Evolutionary conservation across 2,329 filamentous ascomycete species (phyloP).

Genomic region (Fusarium mangiferae): DNA sequence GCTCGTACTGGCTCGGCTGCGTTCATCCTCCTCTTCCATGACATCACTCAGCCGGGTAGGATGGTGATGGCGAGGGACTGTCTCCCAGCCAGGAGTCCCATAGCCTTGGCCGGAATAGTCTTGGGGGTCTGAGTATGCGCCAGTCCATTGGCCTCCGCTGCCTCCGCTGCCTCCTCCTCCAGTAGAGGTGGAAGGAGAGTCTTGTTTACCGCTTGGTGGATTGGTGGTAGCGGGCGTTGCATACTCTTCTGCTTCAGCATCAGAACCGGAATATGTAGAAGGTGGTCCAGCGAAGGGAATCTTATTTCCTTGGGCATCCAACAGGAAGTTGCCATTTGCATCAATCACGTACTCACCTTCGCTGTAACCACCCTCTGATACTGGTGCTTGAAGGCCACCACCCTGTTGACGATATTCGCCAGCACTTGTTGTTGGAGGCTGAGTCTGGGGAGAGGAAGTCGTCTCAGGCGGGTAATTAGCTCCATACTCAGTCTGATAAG

Average conservation of each 20-base stretch:
- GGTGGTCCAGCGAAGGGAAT: constrained; percentile 62
- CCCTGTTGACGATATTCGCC: constrained; percentile 44
- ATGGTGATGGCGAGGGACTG: constrained; percentile 83
- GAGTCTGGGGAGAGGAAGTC: constrained; percentile 56
- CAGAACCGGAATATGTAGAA: constrained; percentile 60
- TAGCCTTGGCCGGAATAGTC: constrained; percentile 77
- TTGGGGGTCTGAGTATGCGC: constrained; percentile 54
- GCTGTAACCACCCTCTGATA: constrained; percentile 71
- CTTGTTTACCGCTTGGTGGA: constrained; percentile 50
- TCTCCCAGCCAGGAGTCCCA: constrained; percentile 77
- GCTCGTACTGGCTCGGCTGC: constrained; percentile 77
- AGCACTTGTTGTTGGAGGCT: constrained; percentile 44
- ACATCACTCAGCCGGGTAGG: constrained; percentile 91
- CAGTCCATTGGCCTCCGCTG: constrained; percentile 53
- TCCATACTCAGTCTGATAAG: constrained; percentile 47
- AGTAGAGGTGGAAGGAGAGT: constrained; percentile 46
- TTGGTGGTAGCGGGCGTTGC: constrained; percentile 61
- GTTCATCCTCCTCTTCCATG: constrained; percentile 85
- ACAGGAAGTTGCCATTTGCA: constrained; percentile 67
- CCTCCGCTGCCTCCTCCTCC: constrained; percentile 54
- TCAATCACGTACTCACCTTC: constrained; percentile 79
- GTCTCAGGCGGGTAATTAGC: constrained; percentile 51
- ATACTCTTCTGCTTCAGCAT: constrained; percentile 66
- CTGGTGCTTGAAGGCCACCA: constrained; percentile 38
- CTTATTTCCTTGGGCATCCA: constrained; percentile 69